Evolutionary conservation across 306 rosid genomes (phyloP).

Genomic region (Cicer cuneatum): DNA sequence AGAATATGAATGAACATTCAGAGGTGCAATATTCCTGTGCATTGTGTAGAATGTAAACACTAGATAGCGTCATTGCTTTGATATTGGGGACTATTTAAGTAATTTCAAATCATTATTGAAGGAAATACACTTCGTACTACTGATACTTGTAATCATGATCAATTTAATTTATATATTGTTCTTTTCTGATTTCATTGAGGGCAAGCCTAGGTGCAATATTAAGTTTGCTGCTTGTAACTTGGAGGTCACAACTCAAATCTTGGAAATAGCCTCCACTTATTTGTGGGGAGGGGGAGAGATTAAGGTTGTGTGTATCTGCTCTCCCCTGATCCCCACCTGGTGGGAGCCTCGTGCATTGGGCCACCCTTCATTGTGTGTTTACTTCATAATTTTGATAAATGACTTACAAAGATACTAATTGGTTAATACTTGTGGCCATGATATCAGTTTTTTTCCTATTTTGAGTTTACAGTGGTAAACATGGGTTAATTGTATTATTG

Average conservation of each 20-base stretch:
- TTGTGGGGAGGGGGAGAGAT: not conserved
- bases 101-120: not conserved
- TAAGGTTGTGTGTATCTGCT: not conserved
- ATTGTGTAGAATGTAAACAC: not conserved
- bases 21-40: not conserved
- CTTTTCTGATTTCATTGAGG: not conserved
- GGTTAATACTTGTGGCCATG: not conserved
- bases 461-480: slow-evolving; percentile 2
- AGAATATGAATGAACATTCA: slow-evolving; percentile 1
- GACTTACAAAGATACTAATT: not conserved
- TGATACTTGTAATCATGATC: not conserved
- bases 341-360: not conserved
- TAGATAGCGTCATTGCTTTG: slow-evolving; percentile 4
- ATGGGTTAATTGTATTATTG: not conserved
- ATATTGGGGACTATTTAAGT: not conserved
- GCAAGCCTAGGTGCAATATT: not conserved
- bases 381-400: not conserved
- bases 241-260: not conserved
- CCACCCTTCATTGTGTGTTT: not conserved
- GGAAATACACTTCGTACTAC: not conserved
- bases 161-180: not conserved
- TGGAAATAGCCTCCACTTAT: not conserved
- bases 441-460: not conserved
- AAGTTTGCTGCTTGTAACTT: not conserved
- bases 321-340: not conserved